These are phyloP conservation scores for Leccinum sublutescens DNA, from an alignment of 768 basidiomycete genomes.

Conservation along the genomic window DNA sequence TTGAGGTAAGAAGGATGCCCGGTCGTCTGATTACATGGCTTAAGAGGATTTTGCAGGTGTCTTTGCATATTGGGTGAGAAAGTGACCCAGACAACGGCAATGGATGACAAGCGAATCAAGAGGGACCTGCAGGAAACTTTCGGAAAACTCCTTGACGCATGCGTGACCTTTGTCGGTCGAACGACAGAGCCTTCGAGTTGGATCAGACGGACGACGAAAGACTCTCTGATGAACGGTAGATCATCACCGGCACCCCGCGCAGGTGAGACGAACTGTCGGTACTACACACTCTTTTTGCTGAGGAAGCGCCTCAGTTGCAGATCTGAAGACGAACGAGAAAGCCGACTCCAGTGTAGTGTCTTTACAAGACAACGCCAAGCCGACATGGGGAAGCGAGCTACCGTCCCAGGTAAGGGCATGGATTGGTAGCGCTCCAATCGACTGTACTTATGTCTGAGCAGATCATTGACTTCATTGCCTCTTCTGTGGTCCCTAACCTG, in stretches of 20 bases:
- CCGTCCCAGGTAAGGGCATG: constrained; percentile 25
- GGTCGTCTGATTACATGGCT: constrained; percentile 7
- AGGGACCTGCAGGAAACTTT: constrained; percentile 94
- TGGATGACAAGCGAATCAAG: constrained; percentile 85
- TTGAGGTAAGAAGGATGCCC: constrained; percentile 55
- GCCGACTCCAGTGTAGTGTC: constrained; percentile 43
- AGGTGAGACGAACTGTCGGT: constrained; percentile 36
- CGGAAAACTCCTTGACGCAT: constrained; percentile 79
- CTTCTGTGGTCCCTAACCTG: constrained; percentile 66
- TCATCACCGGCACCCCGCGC: constrained; percentile 63
- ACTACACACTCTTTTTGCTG: not conserved
- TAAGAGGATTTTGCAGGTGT: constrained; percentile 47
- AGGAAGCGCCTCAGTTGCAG: constrained; percentile 24
- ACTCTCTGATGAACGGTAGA: constrained; percentile 64
- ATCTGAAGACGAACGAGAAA: constrained; percentile 63
- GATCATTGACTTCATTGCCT: constrained; percentile 73
- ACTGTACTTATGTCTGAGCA: constrained; percentile 31
- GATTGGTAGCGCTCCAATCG: constrained; percentile 16
- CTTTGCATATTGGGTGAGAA: constrained; percentile 79
- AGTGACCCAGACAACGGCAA: constrained; percentile 81
- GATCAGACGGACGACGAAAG: constrained; percentile 70
- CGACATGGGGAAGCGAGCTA: constrained; percentile 28
- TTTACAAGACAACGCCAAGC: constrained; percentile 32
- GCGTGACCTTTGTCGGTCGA: constrained; percentile 69
- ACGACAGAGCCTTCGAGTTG: constrained; percentile 75